Conservation (phyloP, 2,329 filamentous ascomycete species). For the Colletotrichum sp. region DNA sequence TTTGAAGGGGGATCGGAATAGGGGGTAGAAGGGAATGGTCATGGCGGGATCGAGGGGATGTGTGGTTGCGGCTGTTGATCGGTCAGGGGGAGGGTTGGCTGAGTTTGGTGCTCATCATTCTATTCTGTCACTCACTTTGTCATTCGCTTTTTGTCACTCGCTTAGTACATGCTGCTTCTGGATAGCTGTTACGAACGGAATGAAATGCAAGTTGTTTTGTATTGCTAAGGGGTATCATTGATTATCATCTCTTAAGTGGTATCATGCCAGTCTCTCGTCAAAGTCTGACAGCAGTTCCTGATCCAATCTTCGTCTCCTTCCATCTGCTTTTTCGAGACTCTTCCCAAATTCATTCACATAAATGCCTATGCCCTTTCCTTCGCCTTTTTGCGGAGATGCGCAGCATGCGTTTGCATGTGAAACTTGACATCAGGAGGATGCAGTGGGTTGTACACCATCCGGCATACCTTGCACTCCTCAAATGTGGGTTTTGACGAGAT, state of each 20-base stretch:
- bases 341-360: background rate
- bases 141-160: background rate
- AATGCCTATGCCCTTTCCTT: background rate
- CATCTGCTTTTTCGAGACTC: background rate
- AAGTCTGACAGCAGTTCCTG: background rate
- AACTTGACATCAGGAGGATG: constrained; percentile 48
- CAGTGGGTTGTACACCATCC: constrained; percentile 49
- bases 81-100: background rate
- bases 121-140: background rate
- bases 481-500: constrained; percentile 45
- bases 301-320: background rate
- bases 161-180: background rate
- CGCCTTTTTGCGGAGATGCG: background rate
- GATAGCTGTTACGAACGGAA: background rate
- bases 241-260: background rate
- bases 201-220: background rate
- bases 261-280: background rate
- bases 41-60: background rate
- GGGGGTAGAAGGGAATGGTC: accelerated
- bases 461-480: constrained; percentile 46
- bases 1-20: accelerated
- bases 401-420: constrained; percentile 41
- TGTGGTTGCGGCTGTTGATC: background rate
- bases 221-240: constrained; percentile 9
- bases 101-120: background rate